These are phyloP conservation scores for Paradendryphiella salina DNA, from an alignment of 2,329 filamentous ascomycete genomes.

Conservation along the genomic window DNA sequence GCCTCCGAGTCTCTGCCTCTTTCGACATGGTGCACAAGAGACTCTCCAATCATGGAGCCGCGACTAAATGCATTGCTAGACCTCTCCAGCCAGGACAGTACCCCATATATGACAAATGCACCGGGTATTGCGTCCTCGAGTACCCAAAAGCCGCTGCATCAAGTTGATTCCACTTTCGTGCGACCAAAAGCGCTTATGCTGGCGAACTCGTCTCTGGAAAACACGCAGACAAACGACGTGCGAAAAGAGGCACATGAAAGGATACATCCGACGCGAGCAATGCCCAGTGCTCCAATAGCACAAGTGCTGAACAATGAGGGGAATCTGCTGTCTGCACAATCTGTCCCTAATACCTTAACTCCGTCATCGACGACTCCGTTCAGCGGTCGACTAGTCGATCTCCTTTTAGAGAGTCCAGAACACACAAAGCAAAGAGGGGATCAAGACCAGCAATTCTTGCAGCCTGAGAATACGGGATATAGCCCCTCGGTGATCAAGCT, in stretches of 20 bases:
- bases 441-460: slow-evolving; percentile 23
- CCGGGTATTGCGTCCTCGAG: not conserved
- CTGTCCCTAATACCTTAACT: slow-evolving; percentile 13
- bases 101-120: not conserved
- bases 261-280: slow-evolving; percentile 8
- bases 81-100: slow-evolving; percentile 8
- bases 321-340: slow-evolving; percentile 16
- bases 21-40: slow-evolving; percentile 9
- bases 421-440: slow-evolving; percentile 26
- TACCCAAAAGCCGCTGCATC: slow-evolving; percentile 6
- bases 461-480: slow-evolving; percentile 15
- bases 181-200: slow-evolving; percentile 11
- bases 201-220: slow-evolving; percentile 5
- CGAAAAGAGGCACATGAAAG: slow-evolving; percentile 4
- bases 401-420: slow-evolving; percentile 26
- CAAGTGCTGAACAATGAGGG: slow-evolving; percentile 41
- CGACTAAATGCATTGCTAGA: slow-evolving; percentile 12
- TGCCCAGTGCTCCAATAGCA: slow-evolving; percentile 41
- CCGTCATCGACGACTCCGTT: slow-evolving; percentile 28
- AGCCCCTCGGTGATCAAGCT: slow-evolving; percentile 39
- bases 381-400: slow-evolving; percentile 36
- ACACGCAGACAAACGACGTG: slow-evolving; percentile 7
- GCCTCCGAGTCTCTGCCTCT: slow-evolving; percentile 6
- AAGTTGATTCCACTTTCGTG: slow-evolving; percentile 6
- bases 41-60: slow-evolving; percentile 15